Base-by-base conservation (phyloP, 352 stramenopile genomes). In the Globisporangium abappressorium region DNA sequence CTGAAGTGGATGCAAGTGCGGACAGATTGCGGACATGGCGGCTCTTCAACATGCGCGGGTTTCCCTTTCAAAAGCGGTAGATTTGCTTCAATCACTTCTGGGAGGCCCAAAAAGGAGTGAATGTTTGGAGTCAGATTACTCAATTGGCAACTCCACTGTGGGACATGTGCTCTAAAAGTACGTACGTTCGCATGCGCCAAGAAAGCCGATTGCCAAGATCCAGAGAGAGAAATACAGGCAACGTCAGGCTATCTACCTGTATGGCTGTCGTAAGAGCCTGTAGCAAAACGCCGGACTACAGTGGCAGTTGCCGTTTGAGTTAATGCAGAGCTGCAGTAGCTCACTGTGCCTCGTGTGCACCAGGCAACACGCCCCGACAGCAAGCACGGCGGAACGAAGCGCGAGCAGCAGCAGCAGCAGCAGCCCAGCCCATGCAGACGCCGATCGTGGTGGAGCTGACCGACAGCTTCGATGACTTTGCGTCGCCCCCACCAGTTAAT, bases 401-500 rank as follows among this genome's bases (percentile, higher is more conserved):
- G 20, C 30, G 24, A n/a, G 6, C 53, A 43, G 26, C 26, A 58
- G 24, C 53, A 58, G 28, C 28, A n/a, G 5, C 53, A 43, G 26
- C 26, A 58, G 24, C 53, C 30, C 30, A 58, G 14, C 26, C 53
- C 26, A 43, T 65, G 59, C 26, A 38, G 7, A 57, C 59, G 47
- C 46, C 43, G 46, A 56, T 66, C 60, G 46, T 66, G 26, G 30
- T 66, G 60, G 60, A 66, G 60, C 30, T 66, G 11, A 49, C 33
- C 28, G 28, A 66, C 28, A 58, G 60, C 60, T 57, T 57, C 5
- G 43, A 51, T 7, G 34, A 58, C 47, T 66, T 49, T 33, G 56
- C 11, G 33, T 49, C 56, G 11, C 56, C 60, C 24, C 60, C n/a
- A 22, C 28, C 46, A 51, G 30, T 14, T 9, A 47, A 11, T 33